Evolutionary conservation across 352 stramenopile species (phyloP), one percentile per base, ranked within the genome.

Genomic region (Phytopythium aichiense): DNA sequence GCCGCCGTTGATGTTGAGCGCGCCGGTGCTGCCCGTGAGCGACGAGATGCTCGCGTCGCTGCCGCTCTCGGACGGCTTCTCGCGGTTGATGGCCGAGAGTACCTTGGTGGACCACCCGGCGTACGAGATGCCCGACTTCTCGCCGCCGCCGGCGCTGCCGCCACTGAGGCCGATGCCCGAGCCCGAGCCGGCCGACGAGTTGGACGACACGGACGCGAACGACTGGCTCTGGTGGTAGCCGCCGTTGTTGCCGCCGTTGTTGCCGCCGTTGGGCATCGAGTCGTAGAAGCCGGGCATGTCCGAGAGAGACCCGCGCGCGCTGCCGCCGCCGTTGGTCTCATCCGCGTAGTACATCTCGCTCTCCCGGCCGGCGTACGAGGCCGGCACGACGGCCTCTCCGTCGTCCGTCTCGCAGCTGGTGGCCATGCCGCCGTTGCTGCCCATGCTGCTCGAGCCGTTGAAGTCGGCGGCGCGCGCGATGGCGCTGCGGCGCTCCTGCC

Each of bases 101-200:
- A 87, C 75, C 56, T 88, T 87, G 25, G 72, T 85, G 9, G 73
- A 87, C 81, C 81, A 87, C 12, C 72, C 74, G 2, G 72, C 69
- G 57, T 86, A 83, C 61, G 69, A 81, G 53, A 84, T 82, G 12
- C 66, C 66, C 12, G 69, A 71, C 58, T 79, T 77, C 46, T 80
- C 72, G 30, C 66, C 66, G 30, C 66, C 66, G 22, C 9, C 46
- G 4, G 6, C 20, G 25, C 5, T 8, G 38, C 35, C 25, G 0
- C 20, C 35, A 2, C 37, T 23, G n/a, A 58, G 51, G 9, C 51
- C 30, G 7, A 56, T 13, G 37, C 46, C 64, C 23, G 60, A 57
- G 15, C 56, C 69, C 51, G 68, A 76, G 37, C 64, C 75, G 7
- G 61, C 77, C 13, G 76, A 82, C 33, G 73, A 84, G 16, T 74